Evolutionary conservation across 495 filamentous ascomycete species (phyloP), one percentile per base, ranked within the genome.

Genomic region (Neurospora sp.): DNA sequence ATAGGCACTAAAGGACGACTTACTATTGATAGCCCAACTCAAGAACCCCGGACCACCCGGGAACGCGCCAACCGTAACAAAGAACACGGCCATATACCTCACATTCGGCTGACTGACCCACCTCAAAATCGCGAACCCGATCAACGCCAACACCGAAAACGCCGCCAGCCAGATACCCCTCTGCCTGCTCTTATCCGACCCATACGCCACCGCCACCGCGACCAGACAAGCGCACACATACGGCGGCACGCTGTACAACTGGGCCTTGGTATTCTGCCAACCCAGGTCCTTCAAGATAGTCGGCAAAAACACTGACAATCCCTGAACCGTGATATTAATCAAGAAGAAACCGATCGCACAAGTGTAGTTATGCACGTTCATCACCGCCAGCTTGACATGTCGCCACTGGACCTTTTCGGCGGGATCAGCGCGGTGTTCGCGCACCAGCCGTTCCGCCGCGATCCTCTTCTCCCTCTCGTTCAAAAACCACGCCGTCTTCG

Each of bases 101-200:
- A 79, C 69, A 41, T 80, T 73, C 41, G 78, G 20, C 31, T 76
- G 38, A 20, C 61, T 71, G 40, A 75, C 73, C 78, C 76, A 79
- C 69, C 78, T 72, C 20, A 79, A 72, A 37, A 80, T 78, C 14
- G 75, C 79, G 70, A 86, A 87, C 1, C 85, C 84, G 10, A 79
- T 70, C 7, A 84, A 73, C n/a, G 83, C 84, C n/a, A 88, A 72
- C 37, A 81, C 73, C 17, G 83, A 78, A 72, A 85, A 86, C 0
- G 72, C 40, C 7, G 84, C 79, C 0, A 84, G 80, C 71, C 80
- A 94, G 20, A 93, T 79, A 0, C 92, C 94, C 38, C 91, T 85
- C 77, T 88, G 84, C 38, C 83, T 82, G 8, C 82, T 85, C 44
- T 86, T 84, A 78, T 93, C 90, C 40, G 86, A 87, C 72, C 83